A percentile compares a stretch with the other conserved stretches of the same genome.
These are phyloP conservation scores for Yamadazyma laniorum DNA, from an alignment of 805 yeast species.

Conservation along the genomic window DNA sequence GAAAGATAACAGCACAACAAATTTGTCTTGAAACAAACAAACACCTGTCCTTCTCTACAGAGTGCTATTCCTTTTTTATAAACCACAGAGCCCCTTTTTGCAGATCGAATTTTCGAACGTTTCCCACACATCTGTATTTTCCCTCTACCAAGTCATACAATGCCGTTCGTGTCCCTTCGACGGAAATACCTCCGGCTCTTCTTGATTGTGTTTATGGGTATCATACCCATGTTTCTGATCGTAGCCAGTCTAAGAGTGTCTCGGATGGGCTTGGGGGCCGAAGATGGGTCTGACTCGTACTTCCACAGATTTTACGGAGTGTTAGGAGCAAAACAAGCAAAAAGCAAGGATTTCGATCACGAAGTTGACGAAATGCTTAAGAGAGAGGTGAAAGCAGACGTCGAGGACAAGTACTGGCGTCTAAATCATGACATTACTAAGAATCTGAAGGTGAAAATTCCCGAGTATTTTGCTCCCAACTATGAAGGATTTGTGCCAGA, in stretches of 20 bases:
- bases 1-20: too few species aligned
- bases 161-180: conserved; percentile 6
- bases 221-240: background rate
- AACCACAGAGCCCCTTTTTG: too few species aligned
- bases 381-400: conserved; percentile 18
- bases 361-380: conserved; percentile 17
- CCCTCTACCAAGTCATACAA: background rate
- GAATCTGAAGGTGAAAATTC: conserved; percentile 12
- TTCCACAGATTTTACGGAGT: too few species aligned
- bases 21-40: too few species aligned
- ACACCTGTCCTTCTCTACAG: too few species aligned
- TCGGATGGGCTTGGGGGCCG: background rate
- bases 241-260: conserved; percentile 2
- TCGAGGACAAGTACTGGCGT: conserved; percentile 26
- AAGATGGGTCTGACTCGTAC: too few species aligned
- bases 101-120: too few species aligned
- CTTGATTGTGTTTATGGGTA: conserved; percentile 1
- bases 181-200: conserved; percentile 7
- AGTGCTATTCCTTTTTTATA: too few species aligned
- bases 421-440: conserved; percentile 14
- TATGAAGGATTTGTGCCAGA: conserved; percentile 16
- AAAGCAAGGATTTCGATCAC: conserved; percentile 14
- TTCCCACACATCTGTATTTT: background rate
- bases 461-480: conserved; percentile 10
- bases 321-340: too few species aligned